Base-by-base conservation (phyloP, 139 green algal genomes). In the Yamagishiella unicocca region DNA sequence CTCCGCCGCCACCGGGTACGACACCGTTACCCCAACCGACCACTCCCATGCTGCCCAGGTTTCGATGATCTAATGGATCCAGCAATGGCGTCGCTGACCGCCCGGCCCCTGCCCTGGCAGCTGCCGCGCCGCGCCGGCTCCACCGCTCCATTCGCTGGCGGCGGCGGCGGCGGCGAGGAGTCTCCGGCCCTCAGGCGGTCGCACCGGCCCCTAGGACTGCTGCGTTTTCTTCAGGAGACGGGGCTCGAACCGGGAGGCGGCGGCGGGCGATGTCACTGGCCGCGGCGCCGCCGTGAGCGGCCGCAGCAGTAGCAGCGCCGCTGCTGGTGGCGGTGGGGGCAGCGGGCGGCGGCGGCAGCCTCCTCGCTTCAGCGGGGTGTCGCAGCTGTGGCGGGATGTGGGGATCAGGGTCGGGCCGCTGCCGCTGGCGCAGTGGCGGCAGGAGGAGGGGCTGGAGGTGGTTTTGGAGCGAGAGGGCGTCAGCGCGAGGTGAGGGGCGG, bases 301-400 rank as follows among this genome's bases (percentile, higher is more conserved):
- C 17, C 17, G 50, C 50, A 17, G 50, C 22, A 21, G 17, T 67
- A 21, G 58, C 58, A 67, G 58, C 22, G 64, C 9, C 31, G 64
- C n/a, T n/a, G 68, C 37, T 33, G 68, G 38, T 38, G 9, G 68
- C 19, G 68, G 68, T 33, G 19, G 43, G 5, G 45, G 27, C 73
- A 33, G 43, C 73, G 45, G n/a, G 42, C 42, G 6, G 10, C 45
- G 43, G 35, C 3, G 40, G 45, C 73, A 42, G 73, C 45, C 7
- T 35, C 68, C 22, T 2, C 37, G 73, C 43, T 83, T 72, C 76
- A 71, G 76, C 54, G 76, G 76, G 9, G 40, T 83, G 1, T 35
- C 54, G 25, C 54, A 83, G 76, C 53, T 83, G 50, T 83, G 76
- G 76, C 31, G 27, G 10, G 76, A 27, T 2, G 54, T 83, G 6